Base-by-base conservation (phyloP, 108 stramenopile species). In the Asterionellopsis glacialis region DNA sequence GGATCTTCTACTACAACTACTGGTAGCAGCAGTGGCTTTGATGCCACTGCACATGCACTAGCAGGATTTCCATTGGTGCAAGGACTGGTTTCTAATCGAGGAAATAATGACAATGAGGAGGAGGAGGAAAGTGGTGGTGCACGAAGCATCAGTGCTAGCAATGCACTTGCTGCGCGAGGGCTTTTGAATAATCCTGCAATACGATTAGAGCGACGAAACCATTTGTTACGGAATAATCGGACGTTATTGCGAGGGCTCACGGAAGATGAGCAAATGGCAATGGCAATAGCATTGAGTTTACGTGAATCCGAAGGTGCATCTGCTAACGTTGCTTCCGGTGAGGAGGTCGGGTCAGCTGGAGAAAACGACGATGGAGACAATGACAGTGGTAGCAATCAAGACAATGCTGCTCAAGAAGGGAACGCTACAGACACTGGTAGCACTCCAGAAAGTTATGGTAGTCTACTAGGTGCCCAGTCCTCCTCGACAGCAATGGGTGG, bases 241-340 rank as follows among this genome's bases (percentile, higher is more conserved):
- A 48, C 47, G 5, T 52, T 85, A 59, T 72, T 85, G 81, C 69
- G 79, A 57, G 84, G 84, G 15, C 64, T 90, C 28, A 74, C 83
- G 11, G 89, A 90, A 75, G 89, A 87, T 42, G 81, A 90, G 50
- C 89, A 90, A 59, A 47, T 90, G 28, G 81, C 83, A 45, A 85
- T 90, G 85, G 89, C 89, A n/a, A 90, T 90, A 73, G 85, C 85
- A 25, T 74, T 85, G 33, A 83, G 81, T 71, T 69, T 90, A 69
- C 69, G 68, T 61, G 84, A 85, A 24, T 27, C 77, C 41, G 67
- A 54, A 15, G 26, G 4, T 54, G 19, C 42, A 4, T 19, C 47
- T 7, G 2, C 19, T 48, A 21, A 16, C 47, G 47, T 5, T 21
- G 47, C 47, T 16, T 2, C 16, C 4, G 19, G 4, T 5, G 47